Evolutionary conservation across 2,329 filamentous ascomycete species (phyloP).

Genomic region (Esteya vermicola): DNA sequence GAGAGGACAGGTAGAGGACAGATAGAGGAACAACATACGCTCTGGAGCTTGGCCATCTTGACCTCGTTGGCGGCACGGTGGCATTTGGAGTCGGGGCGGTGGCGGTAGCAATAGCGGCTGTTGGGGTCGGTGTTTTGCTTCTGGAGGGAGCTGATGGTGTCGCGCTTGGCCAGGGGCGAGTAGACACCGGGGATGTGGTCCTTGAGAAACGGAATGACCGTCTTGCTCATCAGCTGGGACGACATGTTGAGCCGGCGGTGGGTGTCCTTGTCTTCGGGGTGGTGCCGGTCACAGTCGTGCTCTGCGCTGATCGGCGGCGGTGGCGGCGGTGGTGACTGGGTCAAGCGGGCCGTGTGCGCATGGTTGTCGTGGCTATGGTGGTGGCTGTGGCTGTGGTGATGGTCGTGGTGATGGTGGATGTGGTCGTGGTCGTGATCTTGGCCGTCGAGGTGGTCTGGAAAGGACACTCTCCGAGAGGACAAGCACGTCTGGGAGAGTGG

Average conservation of each 20-base stretch:
- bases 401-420: neutral
- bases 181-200: constrained; percentile 86
- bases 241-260: constrained; percentile 42
- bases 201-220: constrained; percentile 75
- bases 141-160: constrained; percentile 25
- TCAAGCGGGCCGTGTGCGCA: neutral
- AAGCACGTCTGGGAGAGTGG: neutral
- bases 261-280: constrained; percentile 33
- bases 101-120: constrained; percentile 90
- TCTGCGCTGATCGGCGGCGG: constrained; percentile 7
- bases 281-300: constrained; percentile 35
- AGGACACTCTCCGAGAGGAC: neutral
- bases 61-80: constrained; percentile 83
- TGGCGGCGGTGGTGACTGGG: no score
- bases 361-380: neutral
- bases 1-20: constrained; percentile 4
- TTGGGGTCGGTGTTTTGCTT: constrained; percentile 43
- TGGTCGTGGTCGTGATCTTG: no score
- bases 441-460: neutral
- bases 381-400: neutral
- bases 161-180: constrained; percentile 56
- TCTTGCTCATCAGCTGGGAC: constrained; percentile 56
- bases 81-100: constrained; percentile 88
- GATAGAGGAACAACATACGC: constrained; percentile 40
- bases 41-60: constrained; percentile 90